Conservation (phyloP, 345 rosid species). For the Populus simonii region DNA sequence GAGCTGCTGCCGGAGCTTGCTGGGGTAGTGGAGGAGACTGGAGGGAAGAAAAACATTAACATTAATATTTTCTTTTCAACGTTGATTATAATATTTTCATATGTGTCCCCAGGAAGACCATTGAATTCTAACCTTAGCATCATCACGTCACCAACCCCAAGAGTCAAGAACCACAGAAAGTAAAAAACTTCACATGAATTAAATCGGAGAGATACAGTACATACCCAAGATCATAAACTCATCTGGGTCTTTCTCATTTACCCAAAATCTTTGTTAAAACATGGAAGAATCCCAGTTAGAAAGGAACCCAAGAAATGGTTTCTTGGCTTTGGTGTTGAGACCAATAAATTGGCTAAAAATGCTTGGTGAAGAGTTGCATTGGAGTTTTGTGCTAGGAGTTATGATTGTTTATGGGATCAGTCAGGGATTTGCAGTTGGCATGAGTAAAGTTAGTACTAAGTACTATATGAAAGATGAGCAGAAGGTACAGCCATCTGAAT, state of each 20-base stretch:
- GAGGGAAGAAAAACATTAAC: too few relatives aligned
- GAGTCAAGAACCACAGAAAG: neutral
- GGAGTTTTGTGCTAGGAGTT: constrained; percentile 69
- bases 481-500: constrained; percentile 63
- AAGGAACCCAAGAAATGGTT: neutral
- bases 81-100: too few relatives aligned
- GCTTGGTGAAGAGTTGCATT: constrained; percentile 49
- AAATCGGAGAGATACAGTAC: too few relatives aligned
- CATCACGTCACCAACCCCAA: too few relatives aligned
- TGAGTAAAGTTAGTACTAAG: constrained; percentile 52
- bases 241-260: too few relatives aligned
- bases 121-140: too few relatives aligned
- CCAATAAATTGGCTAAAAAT: constrained; percentile 54
- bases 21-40: too few relatives aligned
- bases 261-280: too few relatives aligned
- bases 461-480: constrained; percentile 76
- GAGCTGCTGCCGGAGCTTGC: too few relatives aligned
- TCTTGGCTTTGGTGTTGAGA: neutral
- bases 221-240: neutral
- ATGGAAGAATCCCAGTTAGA: constrained; percentile 11
- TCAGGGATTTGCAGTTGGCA: constrained; percentile 59
- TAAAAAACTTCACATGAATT: too few relatives aligned
- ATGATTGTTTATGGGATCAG: constrained; percentile 60
- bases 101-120: too few relatives aligned
- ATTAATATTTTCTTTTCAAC: too few relatives aligned